These are phyloP conservation scores for Oryza glumipatula DNA, from an alignment of 176 grass and related monocot genomes.

Conservation along the genomic window DNA sequence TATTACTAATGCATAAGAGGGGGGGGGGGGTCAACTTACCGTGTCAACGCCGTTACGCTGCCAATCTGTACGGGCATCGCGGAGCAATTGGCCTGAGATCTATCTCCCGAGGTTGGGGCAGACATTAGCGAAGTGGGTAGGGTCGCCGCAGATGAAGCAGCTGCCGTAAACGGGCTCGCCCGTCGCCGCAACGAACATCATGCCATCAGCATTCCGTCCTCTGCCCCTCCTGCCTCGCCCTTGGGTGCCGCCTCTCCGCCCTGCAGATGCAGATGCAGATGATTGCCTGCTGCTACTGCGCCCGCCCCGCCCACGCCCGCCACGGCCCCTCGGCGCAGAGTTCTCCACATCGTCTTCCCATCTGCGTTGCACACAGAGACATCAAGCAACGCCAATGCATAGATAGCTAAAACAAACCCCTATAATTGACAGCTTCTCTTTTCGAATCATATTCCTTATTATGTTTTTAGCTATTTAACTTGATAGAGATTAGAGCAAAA, in stretches of 20 bases:
- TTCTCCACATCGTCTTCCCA: conserved; percentile 87
- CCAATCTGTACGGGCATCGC: not conserved
- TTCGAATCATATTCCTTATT: not conserved
- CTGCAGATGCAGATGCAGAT: conserved; percentile 52
- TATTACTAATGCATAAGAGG: not conserved
- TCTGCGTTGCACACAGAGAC: conserved; percentile 43
- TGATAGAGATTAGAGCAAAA: not conserved
- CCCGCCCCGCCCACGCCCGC: conserved; percentile 9
- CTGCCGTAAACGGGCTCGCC: conserved; percentile 62
- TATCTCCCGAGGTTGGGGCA: conserved; percentile 73
- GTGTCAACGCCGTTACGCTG: not conserved
- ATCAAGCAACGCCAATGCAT: not conserved
- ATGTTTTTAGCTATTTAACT: not conserved
- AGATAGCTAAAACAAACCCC: not conserved
- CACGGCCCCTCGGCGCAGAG: conserved; percentile 38
- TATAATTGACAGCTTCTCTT: not conserved
- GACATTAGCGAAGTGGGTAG: conserved; percentile 81
- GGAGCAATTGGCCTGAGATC: not conserved
- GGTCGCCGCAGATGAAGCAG: conserved; percentile 86
- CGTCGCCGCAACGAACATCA: conserved; percentile 81
- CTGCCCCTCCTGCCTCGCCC: conserved; percentile 49
- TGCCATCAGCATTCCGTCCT: conserved; percentile 35
- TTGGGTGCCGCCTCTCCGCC: conserved; percentile 46
- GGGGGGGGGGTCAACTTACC: not conserved
- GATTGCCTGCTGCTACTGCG: conserved; percentile 45